Evolutionary conservation across 1,284 basidiomycete genomes (phyloP), one percentile per base, ranked within the genome.

Genomic region (Rhodotorula glutinis): DNA sequence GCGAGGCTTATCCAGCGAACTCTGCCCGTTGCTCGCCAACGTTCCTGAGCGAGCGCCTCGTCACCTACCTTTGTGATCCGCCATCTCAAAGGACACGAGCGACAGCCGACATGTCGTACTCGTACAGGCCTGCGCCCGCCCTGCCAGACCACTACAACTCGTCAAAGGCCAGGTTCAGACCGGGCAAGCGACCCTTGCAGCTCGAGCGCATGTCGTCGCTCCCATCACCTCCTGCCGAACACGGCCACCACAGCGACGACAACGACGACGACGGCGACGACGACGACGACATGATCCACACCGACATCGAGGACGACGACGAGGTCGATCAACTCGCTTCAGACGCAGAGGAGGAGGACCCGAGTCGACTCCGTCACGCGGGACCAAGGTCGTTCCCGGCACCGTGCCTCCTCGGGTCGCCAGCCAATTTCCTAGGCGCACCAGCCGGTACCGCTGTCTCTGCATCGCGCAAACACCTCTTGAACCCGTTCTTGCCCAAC

Each of bases 401-500:
- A n/a, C 8, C 30, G 17, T 59, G 60, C 46, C 51, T 60, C 16
- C 62, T 68, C 38, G 66, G 66, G 8, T 68, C 66, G n/a, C 66
- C 66, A 2, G 66, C 63, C 40, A 64, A 64, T 25, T 53, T 59
- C 43, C 23, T 58, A 11, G 30, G 54, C 47, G 55, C 29, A n/a
- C 44, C 25, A 1, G 58, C 51, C 19, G 59, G 57, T 0, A 46
- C 62, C 7, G 58, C 47, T 10, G n/a, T 27, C 19, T 41, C 53
- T 40, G 58, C 58, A 1, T 62, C 66, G 21, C 55, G 66, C n/a
- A 57, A 53, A 23, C 66, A 68, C 23, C 59, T 64, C 29, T 52
- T 68, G n/a, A 68, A 68, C 54, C 63, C 63, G 4, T 69, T 65
- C 67, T 52, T 69, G 53, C 67, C 63, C 4, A 10, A 53, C 11